A percentile compares a stretch with the other conserved stretches of the same genome.
Conservation (phyloP, 345 rosid species). For the Boechera stricta region DNA sequence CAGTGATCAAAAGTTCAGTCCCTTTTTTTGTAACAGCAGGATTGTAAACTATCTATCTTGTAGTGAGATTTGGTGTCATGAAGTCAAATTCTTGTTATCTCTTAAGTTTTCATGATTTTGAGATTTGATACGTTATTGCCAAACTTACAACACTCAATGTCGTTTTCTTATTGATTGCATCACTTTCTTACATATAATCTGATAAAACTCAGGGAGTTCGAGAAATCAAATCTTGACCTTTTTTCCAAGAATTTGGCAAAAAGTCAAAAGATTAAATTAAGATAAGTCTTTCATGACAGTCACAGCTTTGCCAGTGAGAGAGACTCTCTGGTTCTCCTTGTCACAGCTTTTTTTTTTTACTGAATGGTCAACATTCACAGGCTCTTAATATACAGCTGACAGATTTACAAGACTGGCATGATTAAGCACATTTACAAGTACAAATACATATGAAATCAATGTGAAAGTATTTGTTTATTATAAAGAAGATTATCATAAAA, state of each 20-base stretch:
- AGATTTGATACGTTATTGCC: slow-evolving; percentile 26
- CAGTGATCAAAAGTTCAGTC: slow-evolving; percentile 7
- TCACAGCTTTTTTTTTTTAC: slow-evolving; percentile 16
- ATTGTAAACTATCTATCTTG: slow-evolving; percentile 39
- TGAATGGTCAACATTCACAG: too few relatives aligned
- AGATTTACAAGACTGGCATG: too few relatives aligned
- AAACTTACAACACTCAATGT: background rate
- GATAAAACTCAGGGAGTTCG: background rate
- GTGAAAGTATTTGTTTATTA: too few relatives aligned
- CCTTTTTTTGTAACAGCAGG: slow-evolving; percentile 25
- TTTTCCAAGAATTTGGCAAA: background rate
- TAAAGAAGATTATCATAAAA: too few relatives aligned
- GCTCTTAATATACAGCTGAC: too few relatives aligned
- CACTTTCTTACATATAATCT: slow-evolving; percentile 4
- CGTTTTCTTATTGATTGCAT: slow-evolving; percentile 6
- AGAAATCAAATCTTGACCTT: background rate
- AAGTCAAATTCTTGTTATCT: slow-evolving; percentile 23
- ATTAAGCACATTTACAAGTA: too few relatives aligned
- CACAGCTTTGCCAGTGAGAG: slow-evolving; percentile 63
- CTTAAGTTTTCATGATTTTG: slow-evolving; percentile 17
- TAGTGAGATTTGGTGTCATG: slow-evolving; percentile 32
- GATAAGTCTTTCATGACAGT: slow-evolving; percentile 62
- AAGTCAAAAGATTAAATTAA: slow-evolving; percentile 44
- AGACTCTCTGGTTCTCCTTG: slow-evolving; percentile 55
- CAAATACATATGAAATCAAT: too few relatives aligned